Conservation (phyloP, 257 asterid species). For the Fraxinus pennsylvanica region DNA sequence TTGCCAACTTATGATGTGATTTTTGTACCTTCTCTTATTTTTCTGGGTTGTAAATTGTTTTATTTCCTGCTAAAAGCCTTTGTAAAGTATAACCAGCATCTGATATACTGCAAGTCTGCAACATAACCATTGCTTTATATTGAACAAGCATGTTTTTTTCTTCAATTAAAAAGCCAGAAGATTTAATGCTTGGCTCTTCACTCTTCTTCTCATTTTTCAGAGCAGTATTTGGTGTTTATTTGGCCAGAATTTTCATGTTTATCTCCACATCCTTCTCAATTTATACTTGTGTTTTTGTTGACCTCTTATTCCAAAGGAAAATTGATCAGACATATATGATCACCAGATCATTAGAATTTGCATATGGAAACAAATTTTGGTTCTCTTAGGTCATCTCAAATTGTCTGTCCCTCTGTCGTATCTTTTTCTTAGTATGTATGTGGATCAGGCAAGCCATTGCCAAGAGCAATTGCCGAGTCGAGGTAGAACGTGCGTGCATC, state of each 20-base stretch:
- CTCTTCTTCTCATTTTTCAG: not conserved
- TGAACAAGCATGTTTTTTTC: not conserved
- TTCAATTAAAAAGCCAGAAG: not conserved
- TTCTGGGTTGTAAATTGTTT: not conserved
- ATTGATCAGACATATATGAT: conserved; percentile 27
- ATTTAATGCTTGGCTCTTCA: not conserved
- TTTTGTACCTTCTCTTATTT: too few species aligned
- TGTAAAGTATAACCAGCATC: not conserved
- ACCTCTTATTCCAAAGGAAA: conserved; percentile 3
- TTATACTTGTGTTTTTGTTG: conserved; percentile 8
- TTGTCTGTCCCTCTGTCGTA: not conserved
- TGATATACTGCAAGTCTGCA: not conserved
- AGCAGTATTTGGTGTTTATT: conserved; percentile 3
- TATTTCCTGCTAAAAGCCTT: too few species aligned
- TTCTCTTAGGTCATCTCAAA: conserved; percentile 57
- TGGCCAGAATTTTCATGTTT: not conserved
- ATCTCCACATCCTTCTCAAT: conserved; percentile 2
- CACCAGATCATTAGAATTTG: conserved; percentile 24
- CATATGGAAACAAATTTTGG: conserved; percentile 69
- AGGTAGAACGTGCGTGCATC: conserved; percentile 65
- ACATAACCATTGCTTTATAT: not conserved
- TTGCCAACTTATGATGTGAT: too few species aligned
- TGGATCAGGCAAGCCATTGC: conserved; percentile 69
- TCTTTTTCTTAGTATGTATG: conserved; percentile 18
- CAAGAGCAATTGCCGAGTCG: conserved; percentile 79